Evolutionary conservation across 2,329 filamentous ascomycete species (phyloP).

Genomic region (Fusarium albidum): DNA sequence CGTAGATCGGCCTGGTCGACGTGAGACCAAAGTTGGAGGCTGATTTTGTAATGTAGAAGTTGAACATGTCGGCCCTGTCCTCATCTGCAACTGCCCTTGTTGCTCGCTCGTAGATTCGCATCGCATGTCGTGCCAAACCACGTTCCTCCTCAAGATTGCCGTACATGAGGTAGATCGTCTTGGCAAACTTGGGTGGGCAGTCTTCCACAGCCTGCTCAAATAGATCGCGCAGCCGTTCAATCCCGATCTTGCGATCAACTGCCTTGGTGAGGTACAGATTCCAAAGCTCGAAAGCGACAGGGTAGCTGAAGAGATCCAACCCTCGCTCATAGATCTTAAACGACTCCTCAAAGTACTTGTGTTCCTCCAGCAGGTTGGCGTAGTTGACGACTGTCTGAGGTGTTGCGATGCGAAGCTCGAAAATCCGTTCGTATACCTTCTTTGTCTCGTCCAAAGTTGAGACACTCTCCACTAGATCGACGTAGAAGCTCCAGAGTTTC

Average conservation of each 20-base stretch:
- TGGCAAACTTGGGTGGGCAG: constrained; percentile 94
- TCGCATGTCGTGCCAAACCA: constrained; percentile 92
- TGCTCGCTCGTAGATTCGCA: constrained; percentile 98
- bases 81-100: constrained; percentile 95
- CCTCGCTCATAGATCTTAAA: constrained; percentile 98
- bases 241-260: constrained; percentile 93
- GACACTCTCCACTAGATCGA: constrained; percentile 96
- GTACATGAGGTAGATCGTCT: constrained; percentile 97
- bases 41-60: constrained; percentile 99
- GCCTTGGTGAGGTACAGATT: constrained; percentile 98
- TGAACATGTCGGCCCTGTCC: constrained; percentile 96
- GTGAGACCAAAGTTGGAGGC: constrained; percentile 97
- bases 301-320: constrained; percentile 97
- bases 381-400: constrained; percentile 99
- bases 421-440: constrained; percentile 96
- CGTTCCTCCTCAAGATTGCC: constrained; percentile 96
- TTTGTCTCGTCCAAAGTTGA: constrained; percentile 89
- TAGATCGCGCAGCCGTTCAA: constrained; percentile 90
- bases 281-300: constrained; percentile 98
- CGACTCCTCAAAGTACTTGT: constrained; percentile 94
- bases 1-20: constrained; percentile 94
- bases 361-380: constrained; percentile 91
- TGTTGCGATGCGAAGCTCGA: constrained; percentile 96
- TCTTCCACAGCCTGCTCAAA: constrained; percentile 98
- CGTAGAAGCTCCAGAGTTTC: constrained; percentile 99